A percentile compares a stretch with the other conserved stretches of the same genome.
Evolutionary conservation across 768 basidiomycete species (phyloP).

Genomic region (Pholiota conissans): DNA sequence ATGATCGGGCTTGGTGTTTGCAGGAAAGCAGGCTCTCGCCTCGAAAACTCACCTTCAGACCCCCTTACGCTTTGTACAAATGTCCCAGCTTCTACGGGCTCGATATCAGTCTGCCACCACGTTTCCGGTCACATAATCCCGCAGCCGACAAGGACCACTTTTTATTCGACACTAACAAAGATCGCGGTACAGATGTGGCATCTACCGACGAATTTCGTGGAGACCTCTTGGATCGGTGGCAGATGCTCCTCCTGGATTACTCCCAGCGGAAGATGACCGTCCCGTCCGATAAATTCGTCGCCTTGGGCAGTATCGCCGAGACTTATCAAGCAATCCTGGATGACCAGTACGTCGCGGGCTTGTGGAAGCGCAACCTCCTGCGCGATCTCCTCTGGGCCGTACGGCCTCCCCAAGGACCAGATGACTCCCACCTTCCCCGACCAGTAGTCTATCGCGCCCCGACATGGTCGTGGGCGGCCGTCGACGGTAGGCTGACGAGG

Average conservation of each 20-base stretch:
- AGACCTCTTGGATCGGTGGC: not conserved
- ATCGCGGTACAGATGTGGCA: not conserved
- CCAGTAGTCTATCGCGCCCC: slow-evolving; percentile 6
- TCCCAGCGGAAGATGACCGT: slow-evolving; percentile 4
- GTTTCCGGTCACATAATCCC: not conserved
- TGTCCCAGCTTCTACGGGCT: slow-evolving; percentile 4
- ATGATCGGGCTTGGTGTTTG: slow-evolving; percentile 9
- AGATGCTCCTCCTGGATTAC: slow-evolving; percentile 1
- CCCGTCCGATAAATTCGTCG: slow-evolving; percentile 6
- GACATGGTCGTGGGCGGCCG: slow-evolving; percentile 14
- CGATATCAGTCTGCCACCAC: not conserved
- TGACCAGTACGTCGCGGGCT: slow-evolving; percentile 9
- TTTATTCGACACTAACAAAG: not conserved
- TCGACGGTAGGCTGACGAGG: not conserved
- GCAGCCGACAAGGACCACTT: not conserved
- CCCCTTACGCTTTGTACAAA: slow-evolving; percentile 6
- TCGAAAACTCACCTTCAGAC: slow-evolving; percentile 5
- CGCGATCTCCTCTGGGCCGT: slow-evolving; percentile 7
- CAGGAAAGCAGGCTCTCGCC: slow-evolving; percentile 10
- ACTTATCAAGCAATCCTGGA: not conserved
- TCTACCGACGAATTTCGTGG: not conserved
- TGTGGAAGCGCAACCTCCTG: slow-evolving; percentile 4
- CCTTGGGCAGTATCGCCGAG: slow-evolving; percentile 6
- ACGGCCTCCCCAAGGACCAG: not conserved
- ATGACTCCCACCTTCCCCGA: not conserved